Evolutionary conservation across 2,329 filamentous ascomycete genomes (phyloP).

Genomic region (Colletotrichum musicola): DNA sequence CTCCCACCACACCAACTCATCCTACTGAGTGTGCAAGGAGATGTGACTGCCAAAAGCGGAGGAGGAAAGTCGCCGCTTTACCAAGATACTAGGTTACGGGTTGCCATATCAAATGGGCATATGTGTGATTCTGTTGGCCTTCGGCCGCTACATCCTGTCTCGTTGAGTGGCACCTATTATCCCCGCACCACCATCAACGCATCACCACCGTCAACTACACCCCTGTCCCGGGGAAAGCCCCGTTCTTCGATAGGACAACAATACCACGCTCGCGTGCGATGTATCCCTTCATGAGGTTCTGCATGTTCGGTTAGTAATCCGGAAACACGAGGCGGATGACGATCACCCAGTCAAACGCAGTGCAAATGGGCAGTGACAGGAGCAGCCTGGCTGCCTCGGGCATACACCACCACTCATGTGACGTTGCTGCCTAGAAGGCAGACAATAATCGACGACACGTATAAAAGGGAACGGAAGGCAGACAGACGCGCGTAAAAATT

Average conservation of each 20-base stretch:
- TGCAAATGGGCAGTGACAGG: background rate
- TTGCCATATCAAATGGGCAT: background rate
- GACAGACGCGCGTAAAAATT: background rate
- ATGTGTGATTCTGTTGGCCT: background rate
- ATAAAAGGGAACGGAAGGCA: conserved; percentile 9
- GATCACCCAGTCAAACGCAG: background rate
- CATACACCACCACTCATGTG: background rate
- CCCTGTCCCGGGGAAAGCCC: conserved; percentile 93
- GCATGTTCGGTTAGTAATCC: conserved; percentile 49
- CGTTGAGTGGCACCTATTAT: background rate
- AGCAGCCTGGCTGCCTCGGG: conserved; percentile 6
- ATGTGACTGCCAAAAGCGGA: background rate
- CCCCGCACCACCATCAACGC: background rate
- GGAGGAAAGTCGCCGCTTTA: conserved; percentile 3
- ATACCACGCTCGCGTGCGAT: conserved; percentile 91
- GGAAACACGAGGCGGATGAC: conserved; percentile 31
- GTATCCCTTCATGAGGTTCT: conserved; percentile 98
- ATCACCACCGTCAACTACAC: conserved; percentile 53
- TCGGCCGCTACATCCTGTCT: conserved; percentile 4
- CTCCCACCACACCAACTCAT: background rate
- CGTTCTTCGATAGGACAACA: conserved; percentile 92
- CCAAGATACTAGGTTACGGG: no score
- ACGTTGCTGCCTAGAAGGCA: conserved; percentile 25
- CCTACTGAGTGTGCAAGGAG: background rate
- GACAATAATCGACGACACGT: background rate